Percentiles rank a stretch among this genome's conserved stretches.
These are phyloP conservation scores for Alternaria sp. DNA, from an alignment of 2,329 filamentous ascomycete species.

Conservation along the genomic window DNA sequence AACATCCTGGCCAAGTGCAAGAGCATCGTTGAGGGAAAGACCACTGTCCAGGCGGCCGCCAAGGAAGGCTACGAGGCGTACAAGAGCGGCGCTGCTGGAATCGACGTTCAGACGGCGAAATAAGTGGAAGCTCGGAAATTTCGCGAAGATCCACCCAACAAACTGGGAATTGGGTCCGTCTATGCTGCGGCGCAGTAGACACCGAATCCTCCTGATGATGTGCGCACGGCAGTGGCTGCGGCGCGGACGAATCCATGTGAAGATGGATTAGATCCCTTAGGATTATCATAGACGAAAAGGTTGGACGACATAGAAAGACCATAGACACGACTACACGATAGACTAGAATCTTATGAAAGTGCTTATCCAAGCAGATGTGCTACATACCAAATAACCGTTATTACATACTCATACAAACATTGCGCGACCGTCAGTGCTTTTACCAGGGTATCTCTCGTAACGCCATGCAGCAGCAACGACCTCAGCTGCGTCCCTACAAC, in stretches of 20 bases:
- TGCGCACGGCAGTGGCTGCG: neutral
- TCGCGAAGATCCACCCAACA: neutral
- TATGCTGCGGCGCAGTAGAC: slow-evolving; percentile 2
- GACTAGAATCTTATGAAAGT: slow-evolving; percentile 13
- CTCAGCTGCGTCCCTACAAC: neutral
- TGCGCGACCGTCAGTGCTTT: neutral
- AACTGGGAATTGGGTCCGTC: neutral
- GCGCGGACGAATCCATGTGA: neutral
- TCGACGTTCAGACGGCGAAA: slow-evolving; percentile 26
- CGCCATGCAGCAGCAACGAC: neutral
- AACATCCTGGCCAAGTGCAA: slow-evolving; percentile 78
- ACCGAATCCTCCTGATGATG: neutral
- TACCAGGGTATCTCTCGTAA: neutral
- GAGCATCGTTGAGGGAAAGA: slow-evolving; percentile 75
- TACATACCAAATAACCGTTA: neutral
- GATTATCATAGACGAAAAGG: neutral
- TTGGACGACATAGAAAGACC: slow-evolving; percentile 14
- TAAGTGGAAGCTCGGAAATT: slow-evolving; percentile 11
- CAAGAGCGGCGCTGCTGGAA: slow-evolving; percentile 54
- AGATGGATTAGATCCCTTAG: neutral
- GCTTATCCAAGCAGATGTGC: neutral
- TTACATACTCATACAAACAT: neutral
- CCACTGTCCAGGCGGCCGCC: slow-evolving; percentile 73
- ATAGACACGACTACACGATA: slow-evolving; percentile 19
- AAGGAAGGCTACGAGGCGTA: slow-evolving; percentile 56